Evolutionary conservation across 768 basidiomycete genomes (phyloP), one percentile per base, ranked within the genome.

Genomic region (Chlorophyllum brunneum): DNA sequence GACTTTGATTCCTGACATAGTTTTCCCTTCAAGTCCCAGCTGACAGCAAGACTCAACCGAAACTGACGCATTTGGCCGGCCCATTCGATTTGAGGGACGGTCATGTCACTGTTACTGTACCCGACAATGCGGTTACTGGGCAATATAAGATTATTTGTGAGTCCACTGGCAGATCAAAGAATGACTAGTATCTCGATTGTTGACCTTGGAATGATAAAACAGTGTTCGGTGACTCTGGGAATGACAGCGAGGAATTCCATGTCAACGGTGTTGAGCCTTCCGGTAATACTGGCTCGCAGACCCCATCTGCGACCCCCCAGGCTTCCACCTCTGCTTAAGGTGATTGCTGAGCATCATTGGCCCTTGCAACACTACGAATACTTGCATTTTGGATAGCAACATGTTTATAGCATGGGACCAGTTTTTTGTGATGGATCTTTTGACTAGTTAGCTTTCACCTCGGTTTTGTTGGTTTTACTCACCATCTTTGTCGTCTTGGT

Each of bases 221-320:
- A 78, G 78, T 78, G 44, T 76, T 76, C 51, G 77, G 78, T 16
- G 74, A 78, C 58, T 78, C 78, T 27, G 76, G 75, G 36, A 71
- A 78, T 61, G 59, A 60, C 49, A 75, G 74, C 57, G 65, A 65
- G 6, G 49, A 53, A 11, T 77, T 77, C 64, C 64, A 63, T 16
- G 69, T 77, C 54, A 48, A 51, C 38, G 40, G 54, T 20, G 22
- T 41, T 7, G 9, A 6, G 5, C 16, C 30, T 22, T 33, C 48
- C 16, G 43, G 43, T 9, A n/a, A 30, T 10, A n/a, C 18, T n/a
- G 31, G 13, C 22, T 15, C 22, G 11, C 16, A 30, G 22, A 18
- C 41, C 15, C 20, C 40, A n/a, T n/a, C n/a, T n/a, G n/a, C n/a
- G n/a, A n/a, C n/a, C n/a, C n/a, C n/a, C n/a, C n/a, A n/a, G n/a